These are phyloP conservation scores for Periconia sp. DNA, from an alignment of 2,329 filamentous ascomycete genomes.

Conservation along the genomic window DNA sequence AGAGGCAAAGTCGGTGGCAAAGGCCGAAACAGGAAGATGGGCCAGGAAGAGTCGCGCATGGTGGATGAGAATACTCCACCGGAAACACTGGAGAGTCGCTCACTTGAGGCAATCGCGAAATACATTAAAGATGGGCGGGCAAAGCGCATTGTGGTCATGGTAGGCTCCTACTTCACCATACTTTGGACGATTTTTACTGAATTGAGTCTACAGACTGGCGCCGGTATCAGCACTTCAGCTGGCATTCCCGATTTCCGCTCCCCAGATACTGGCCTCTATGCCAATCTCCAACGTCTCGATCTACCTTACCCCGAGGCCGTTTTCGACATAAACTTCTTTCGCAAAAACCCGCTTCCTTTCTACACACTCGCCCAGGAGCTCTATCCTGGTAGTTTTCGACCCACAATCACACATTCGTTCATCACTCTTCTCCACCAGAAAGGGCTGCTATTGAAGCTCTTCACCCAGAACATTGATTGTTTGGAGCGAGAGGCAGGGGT, in stretches of 20 bases:
- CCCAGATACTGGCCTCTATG: conserved; percentile 89
- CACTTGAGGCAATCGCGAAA: conserved; percentile 73
- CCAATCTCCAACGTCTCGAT: conserved; percentile 83
- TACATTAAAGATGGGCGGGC: conserved; percentile 72
- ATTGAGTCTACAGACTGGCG: conserved; percentile 62
- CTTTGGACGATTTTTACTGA: neutral
- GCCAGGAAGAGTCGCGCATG: conserved; percentile 76
- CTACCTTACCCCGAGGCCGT: conserved; percentile 90
- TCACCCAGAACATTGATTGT: conserved; percentile 98
- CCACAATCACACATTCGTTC: conserved; percentile 89
- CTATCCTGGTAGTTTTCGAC: conserved; percentile 85
- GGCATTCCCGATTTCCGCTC: conserved; percentile 92
- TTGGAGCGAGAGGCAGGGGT: conserved; percentile 87
- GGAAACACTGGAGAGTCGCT: conserved; percentile 66
- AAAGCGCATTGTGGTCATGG: conserved; percentile 78
- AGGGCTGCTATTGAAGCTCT: conserved; percentile 77
- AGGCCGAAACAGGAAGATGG: conserved; percentile 64
- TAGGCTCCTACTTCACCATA: conserved; percentile 29
- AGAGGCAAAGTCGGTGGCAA: conserved; percentile 27
- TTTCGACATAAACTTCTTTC: conserved; percentile 91
- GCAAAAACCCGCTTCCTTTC: conserved; percentile 81
- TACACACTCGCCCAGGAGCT: conserved; percentile 90
- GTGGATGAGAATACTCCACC: conserved; percentile 68
- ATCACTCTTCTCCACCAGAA: conserved; percentile 80
- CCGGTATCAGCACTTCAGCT: conserved; percentile 77